Percentiles rank a stretch among this genome's conserved stretches.
Evolutionary conservation across 2,329 filamentous ascomycete genomes (phyloP).

Genomic region (Aspergillus sp.): DNA sequence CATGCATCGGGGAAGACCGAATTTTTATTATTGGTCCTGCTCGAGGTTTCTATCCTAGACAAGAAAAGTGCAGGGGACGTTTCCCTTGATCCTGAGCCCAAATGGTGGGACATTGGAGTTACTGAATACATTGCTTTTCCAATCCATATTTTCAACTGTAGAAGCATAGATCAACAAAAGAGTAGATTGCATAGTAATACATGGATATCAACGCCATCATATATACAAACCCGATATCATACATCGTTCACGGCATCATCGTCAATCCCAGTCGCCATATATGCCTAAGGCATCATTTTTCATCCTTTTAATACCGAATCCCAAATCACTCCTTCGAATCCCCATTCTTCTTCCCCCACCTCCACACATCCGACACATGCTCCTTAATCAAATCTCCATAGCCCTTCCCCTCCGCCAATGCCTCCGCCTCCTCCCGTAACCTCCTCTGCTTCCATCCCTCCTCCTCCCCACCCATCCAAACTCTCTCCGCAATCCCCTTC

Average conservation of each 20-base stretch:
- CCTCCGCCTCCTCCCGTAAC: constrained; percentile 37
- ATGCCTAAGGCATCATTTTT: too few relatives aligned
- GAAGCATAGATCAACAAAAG: neutral
- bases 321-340: neutral
- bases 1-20: neutral
- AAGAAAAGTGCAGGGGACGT: constrained; percentile 8
- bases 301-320: neutral
- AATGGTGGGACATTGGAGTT: constrained; percentile 14
- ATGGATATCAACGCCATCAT: neutral
- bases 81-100: constrained; percentile 16
- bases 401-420: constrained; percentile 36
- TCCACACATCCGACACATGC: constrained; percentile 43
- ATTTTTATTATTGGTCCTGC: constrained; percentile 5
- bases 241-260: too few relatives aligned
- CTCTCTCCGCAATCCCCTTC: constrained; percentile 21
- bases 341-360: constrained; percentile 25
- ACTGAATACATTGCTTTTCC: neutral
- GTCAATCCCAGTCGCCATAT: too few relatives aligned
- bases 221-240: neutral
- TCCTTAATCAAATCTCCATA: constrained; percentile 42
- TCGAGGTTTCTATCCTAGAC: constrained; percentile 17
- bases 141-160: neutral
- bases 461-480: constrained; percentile 38
- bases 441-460: constrained; percentile 40
- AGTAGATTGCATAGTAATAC: neutral